Evolutionary conservation across 257 asterid species (phyloP).

Genomic region (Galeopsis tetrahit): DNA sequence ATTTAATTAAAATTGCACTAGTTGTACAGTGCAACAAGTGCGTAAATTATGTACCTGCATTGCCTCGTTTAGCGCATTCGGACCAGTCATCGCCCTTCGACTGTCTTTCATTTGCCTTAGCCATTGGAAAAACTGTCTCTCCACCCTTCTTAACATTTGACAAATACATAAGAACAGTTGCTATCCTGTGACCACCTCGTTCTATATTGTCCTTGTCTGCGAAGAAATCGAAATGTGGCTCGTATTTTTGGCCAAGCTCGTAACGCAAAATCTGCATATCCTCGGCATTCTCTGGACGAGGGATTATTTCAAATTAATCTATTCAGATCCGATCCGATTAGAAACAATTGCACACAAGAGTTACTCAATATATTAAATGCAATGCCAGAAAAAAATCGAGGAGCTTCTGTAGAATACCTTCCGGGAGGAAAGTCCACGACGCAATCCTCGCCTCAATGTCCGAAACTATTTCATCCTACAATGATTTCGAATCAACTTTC

Average conservation of each 20-base stretch:
- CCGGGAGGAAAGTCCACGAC: conserved; percentile 76
- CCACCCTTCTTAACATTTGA: conserved; percentile 69
- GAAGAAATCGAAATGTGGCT: conserved; percentile 69
- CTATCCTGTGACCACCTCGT: conserved; percentile 67
- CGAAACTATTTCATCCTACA: conserved; percentile 63
- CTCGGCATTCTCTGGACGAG: conserved; percentile 64
- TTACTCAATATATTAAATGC: too few species aligned
- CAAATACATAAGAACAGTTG: conserved; percentile 79
- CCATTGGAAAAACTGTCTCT: conserved; percentile 64
- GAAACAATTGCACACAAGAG: not conserved
- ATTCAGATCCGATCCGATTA: not conserved
- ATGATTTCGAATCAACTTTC: not conserved
- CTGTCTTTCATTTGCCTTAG: conserved; percentile 54
- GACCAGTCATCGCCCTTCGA: conserved; percentile 68
- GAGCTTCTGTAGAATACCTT: conserved; percentile 40
- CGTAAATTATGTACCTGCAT: conserved; percentile 46
- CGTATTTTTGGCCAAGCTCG: conserved; percentile 66
- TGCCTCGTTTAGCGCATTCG: conserved; percentile 70
- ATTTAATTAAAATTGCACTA: too few species aligned
- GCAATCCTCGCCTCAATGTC: conserved; percentile 67
- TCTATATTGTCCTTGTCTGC: conserved; percentile 50
- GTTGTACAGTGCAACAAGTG: too few species aligned
- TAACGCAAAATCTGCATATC: conserved; percentile 63
- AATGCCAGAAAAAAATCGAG: not conserved
- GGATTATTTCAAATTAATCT: too few species aligned